Evolutionary conservation across 2,329 filamentous ascomycete species (phyloP).

Genomic region (Cladobotryum mycophilum): DNA sequence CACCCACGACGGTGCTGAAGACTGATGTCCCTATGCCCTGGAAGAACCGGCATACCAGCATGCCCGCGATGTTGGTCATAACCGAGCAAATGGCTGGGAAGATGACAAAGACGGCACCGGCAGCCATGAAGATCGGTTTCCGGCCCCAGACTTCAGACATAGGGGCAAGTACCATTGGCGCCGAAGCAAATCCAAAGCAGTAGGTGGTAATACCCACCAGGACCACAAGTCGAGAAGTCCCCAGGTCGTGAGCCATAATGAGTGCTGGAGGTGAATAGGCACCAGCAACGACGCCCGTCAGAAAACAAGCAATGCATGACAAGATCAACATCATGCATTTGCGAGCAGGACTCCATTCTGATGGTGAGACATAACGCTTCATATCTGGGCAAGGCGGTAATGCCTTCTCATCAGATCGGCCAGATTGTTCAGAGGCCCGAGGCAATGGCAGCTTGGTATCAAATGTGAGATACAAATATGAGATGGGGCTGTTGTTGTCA

Average conservation of each 20-base stretch:
- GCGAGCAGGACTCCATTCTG: slow-evolving; percentile 61
- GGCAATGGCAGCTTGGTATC: slow-evolving; percentile 29
- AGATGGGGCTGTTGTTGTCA: slow-evolving; percentile 24
- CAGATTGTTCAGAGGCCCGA: slow-evolving; percentile 15
- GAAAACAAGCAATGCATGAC: slow-evolving; percentile 66
- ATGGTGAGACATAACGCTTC: slow-evolving; percentile 60
- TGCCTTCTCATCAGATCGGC: not conserved
- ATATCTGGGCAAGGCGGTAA: slow-evolving; percentile 59
- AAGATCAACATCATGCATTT: slow-evolving; percentile 68
- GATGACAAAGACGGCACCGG: slow-evolving; percentile 64
- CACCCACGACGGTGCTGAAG: slow-evolving; percentile 88
- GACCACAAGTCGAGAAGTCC: slow-evolving; percentile 59
- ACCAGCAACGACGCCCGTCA: slow-evolving; percentile 77
- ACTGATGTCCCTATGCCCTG: slow-evolving; percentile 69
- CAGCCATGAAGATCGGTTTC: slow-evolving; percentile 71
- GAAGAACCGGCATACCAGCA: slow-evolving; percentile 70
- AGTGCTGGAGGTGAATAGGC: slow-evolving; percentile 65
- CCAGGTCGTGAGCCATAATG: slow-evolving; percentile 61
- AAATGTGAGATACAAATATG: slow-evolving; percentile 37
- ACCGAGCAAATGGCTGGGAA: slow-evolving; percentile 70
- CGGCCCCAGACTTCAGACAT: slow-evolving; percentile 85
- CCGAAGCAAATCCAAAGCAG: slow-evolving; percentile 71
- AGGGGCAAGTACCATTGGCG: slow-evolving; percentile 83
- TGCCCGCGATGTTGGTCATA: slow-evolving; percentile 61
- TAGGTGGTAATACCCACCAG: slow-evolving; percentile 74